phyloP scores from a whole-genome alignment of 176 grass and related monocot species.

The Musa acuminata region DNA sequence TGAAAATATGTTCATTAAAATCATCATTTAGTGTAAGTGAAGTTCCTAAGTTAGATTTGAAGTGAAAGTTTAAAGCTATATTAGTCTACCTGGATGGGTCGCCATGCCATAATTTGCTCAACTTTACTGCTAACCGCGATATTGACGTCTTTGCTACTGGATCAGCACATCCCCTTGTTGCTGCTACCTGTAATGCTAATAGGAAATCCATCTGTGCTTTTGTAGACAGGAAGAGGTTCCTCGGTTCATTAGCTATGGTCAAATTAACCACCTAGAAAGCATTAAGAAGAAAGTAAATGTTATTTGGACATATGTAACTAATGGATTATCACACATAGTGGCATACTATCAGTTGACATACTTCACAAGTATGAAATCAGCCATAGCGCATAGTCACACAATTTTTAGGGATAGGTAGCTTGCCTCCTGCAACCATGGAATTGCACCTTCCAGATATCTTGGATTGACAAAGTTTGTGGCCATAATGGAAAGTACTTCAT shows the following conservation, averaged over 20 bases:
- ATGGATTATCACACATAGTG: too few relatives aligned
- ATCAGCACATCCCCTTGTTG: slow-evolving; percentile 36
- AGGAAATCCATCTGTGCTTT: slow-evolving; percentile 74
- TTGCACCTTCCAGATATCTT: slow-evolving; percentile 39
- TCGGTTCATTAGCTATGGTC: slow-evolving; percentile 55
- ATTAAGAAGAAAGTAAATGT: not conserved
- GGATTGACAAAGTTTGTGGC: slow-evolving; percentile 43
- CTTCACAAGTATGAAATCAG: too few relatives aligned
- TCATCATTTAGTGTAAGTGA: too few relatives aligned
- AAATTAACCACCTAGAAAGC: slow-evolving; percentile 58
- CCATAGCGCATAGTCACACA: not conserved
- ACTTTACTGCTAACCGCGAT: slow-evolving; percentile 46
- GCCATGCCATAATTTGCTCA: slow-evolving; percentile 51
- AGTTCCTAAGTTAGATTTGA: too few relatives aligned
- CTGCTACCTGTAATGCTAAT: slow-evolving; percentile 47
- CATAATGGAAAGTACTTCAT: slow-evolving; percentile 30
- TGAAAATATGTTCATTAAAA: too few relatives aligned
- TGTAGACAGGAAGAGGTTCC: slow-evolving; percentile 55
- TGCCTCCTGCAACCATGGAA: slow-evolving; percentile 91
- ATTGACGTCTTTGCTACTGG: slow-evolving; percentile 43
- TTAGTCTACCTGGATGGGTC: slow-evolving; percentile 50
- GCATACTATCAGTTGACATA: too few relatives aligned
- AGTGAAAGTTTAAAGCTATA: not conserved
- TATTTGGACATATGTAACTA: too few relatives aligned
- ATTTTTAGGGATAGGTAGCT: not conserved